These are phyloP conservation scores for Sechiopsis laciniata DNA, from an alignment of 306 rosid species.

Conservation along the genomic window DNA sequence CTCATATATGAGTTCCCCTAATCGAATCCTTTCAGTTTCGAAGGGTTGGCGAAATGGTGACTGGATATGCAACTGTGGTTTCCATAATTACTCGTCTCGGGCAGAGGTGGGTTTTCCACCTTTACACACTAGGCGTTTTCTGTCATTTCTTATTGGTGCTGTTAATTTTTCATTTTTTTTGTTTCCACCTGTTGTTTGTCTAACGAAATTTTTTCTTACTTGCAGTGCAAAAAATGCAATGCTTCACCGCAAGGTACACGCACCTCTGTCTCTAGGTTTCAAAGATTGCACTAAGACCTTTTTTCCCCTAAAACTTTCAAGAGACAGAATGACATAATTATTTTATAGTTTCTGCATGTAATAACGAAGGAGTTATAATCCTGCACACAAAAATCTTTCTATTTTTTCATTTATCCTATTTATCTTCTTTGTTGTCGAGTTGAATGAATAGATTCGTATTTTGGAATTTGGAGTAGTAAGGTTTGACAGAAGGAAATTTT, in stretches of 20 bases:
- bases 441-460: not conserved
- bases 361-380: not conserved
- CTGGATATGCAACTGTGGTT: constrained; percentile 90
- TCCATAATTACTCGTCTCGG: constrained; percentile 86
- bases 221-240: constrained; percentile 94
- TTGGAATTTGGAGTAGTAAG: not conserved
- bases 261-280: not conserved
- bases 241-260: constrained; percentile 74
- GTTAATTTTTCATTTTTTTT: constrained; percentile 13
- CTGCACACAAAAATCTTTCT: not conserved
- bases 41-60: constrained; percentile 94
- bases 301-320: not conserved
- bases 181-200: not conserved
- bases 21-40: constrained; percentile 39
- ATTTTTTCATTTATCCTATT: not conserved
- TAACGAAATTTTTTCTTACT: constrained; percentile 27
- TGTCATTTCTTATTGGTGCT: constrained; percentile 3
- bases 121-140: constrained; percentile 6
- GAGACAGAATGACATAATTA: not conserved
- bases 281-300: not conserved
- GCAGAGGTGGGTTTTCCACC: constrained; percentile 53
- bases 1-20: constrained; percentile 42
- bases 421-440: not conserved
- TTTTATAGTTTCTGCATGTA: constrained; percentile 1
- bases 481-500: not conserved